A percentile compares a stretch with the other conserved stretches of the same genome.
Evolutionary conservation across 1,284 basidiomycete species (phyloP).

Genomic region (Hemileia vastatrix): DNA sequence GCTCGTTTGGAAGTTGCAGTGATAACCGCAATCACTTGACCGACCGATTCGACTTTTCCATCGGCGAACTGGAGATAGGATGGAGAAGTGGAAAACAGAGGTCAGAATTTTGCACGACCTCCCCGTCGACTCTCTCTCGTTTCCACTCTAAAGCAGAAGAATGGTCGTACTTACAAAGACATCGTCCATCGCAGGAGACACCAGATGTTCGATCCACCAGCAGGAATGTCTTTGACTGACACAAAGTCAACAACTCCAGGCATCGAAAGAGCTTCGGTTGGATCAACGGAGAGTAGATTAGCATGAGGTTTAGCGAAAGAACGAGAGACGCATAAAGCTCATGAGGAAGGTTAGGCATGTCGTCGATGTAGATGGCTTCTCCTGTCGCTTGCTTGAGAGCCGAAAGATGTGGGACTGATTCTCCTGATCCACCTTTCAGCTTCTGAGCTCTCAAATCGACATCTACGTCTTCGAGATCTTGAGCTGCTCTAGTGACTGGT

Average conservation of each 20-base stretch:
- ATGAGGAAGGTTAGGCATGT: slow-evolving; percentile 38
- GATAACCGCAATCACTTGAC: slow-evolving; percentile 42
- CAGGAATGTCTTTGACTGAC: slow-evolving; percentile 38
- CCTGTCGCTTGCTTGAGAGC: slow-evolving; percentile 45
- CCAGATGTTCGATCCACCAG: slow-evolving; percentile 42
- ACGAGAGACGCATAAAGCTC: slow-evolving; percentile 44
- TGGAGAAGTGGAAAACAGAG: too few relatives aligned
- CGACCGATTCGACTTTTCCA: slow-evolving; percentile 40
- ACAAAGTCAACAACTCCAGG: slow-evolving; percentile 41
- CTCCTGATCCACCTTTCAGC: slow-evolving; percentile 32
- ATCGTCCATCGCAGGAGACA: slow-evolving; percentile 43
- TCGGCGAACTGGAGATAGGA: too few relatives aligned
- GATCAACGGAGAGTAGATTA: slow-evolving; percentile 39
- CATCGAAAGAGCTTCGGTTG: slow-evolving; percentile 37
- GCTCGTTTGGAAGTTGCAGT: slow-evolving; percentile 42
- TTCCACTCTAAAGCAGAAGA: too few relatives aligned
- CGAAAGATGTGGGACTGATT: slow-evolving; percentile 39
- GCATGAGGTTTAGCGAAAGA: slow-evolving; percentile 42
- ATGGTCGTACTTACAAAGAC: too few relatives aligned
- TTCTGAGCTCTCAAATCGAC: slow-evolving; percentile 16
- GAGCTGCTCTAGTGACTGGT: slow-evolving; percentile 29
- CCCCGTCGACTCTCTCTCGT: too few relatives aligned
- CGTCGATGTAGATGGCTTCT: slow-evolving; percentile 45
- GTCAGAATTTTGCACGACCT: too few relatives aligned
- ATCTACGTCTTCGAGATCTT: slow-evolving; percentile 33